Base-by-base conservation (phyloP, 139 green algal genomes). In the Marvania coccoides region DNA sequence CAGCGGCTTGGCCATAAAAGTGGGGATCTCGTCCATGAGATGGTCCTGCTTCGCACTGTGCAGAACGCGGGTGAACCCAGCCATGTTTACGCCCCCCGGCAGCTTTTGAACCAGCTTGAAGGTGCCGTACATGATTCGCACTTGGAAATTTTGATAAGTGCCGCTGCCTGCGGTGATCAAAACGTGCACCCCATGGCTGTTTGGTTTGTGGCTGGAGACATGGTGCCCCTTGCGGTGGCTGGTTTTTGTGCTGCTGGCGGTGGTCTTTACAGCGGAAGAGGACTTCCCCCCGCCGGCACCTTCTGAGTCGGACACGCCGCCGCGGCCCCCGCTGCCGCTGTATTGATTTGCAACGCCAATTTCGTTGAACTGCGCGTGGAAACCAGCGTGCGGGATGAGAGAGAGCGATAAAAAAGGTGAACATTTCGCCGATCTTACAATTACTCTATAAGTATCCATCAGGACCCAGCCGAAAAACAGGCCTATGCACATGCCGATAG, bases 101-200 rank as follows among this genome's bases (percentile, higher is more conserved):
- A 83, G 78, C 47, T 76, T 46, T 68, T 87, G 79, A 0, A 87
- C 80, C 48, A 87, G 62, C 64, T 88, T 78, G 69, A 88, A 96
- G 0, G 87, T 95, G 3, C 75, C 79, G 58, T 96, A 89, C 80
- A 87, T 83, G 55, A 78, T 61, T 40, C n/a, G 69, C 2, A 1
- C 87, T 57, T 97, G 91, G 67, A 89, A 94, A 69, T 96, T 96
- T 12, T 93, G 78, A 61, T 96, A 96, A 2, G 87, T 79, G 31
- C 63, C 84, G 35, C 92, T 91, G 51, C 93, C 95, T 59, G 67
- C 82, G 1, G 92, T 98, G 30, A 83, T 66, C 0, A 96, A 60
- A 0, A 84, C 81, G 65, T 98, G 92, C n/a, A 98, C 81, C 1
- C 68, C 89, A 42, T 71, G 64, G 5, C 64, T 34, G 47, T 15